These are phyloP conservation scores for Arthrobotrys megalospora DNA, from an alignment of 2,329 filamentous ascomycete species.

Conservation along the genomic window DNA sequence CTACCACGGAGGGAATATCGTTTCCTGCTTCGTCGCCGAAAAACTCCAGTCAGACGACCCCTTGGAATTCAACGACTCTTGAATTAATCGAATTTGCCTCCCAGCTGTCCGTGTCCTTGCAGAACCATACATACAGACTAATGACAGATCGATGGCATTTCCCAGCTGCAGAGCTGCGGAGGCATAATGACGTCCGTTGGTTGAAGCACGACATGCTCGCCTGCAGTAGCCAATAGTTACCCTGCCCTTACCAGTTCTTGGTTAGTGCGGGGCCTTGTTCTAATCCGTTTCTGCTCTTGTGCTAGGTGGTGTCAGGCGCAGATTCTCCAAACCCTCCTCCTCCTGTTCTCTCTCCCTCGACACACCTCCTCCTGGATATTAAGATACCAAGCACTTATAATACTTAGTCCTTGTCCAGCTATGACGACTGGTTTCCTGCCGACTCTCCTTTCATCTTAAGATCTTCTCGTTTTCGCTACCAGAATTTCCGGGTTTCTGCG, in stretches of 20 bases:
- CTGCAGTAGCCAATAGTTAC: constrained; percentile 24
- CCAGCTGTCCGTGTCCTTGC: too few species aligned
- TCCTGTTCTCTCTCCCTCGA: background rate
- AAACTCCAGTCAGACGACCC: constrained; percentile 15
- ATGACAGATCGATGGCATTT: background rate
- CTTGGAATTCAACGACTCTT: background rate
- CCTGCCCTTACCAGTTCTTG: background rate
- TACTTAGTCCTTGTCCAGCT: background rate
- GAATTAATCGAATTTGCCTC: constrained; percentile 3
- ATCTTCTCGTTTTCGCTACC: background rate
- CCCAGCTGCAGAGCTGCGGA: background rate
- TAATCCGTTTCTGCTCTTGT: background rate
- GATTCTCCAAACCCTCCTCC: constrained; percentile 3
- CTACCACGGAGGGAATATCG: constrained; percentile 1
- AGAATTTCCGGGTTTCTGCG: background rate
- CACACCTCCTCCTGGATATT: background rate
- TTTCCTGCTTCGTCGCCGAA: constrained; percentile 17
- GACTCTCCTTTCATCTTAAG: background rate
- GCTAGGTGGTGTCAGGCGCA: constrained; percentile 30
- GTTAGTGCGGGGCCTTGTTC: constrained; percentile 26
- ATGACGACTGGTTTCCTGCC: constrained; percentile 20
- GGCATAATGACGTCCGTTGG: constrained; percentile 15
- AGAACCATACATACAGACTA: background rate
- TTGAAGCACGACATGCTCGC: constrained; percentile 14
- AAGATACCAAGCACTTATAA: background rate